These are phyloP conservation scores for Ophiocordyceps unilateralis DNA, from an alignment of 2,329 filamentous ascomycete genomes.

Conservation along the genomic window DNA sequence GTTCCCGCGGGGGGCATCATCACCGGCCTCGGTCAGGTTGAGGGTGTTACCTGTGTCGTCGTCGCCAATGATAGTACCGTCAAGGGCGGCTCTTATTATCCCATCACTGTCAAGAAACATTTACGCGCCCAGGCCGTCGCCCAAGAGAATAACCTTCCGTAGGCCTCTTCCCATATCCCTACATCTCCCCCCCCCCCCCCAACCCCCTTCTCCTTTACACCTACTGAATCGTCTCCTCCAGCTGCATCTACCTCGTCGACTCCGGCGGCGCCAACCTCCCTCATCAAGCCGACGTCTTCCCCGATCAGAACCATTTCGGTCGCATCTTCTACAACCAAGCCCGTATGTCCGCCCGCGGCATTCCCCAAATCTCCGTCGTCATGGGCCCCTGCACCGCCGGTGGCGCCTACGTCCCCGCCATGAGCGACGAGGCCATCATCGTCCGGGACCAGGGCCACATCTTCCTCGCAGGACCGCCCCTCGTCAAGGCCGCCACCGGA, in stretches of 20 bases:
- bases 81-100: constrained; percentile 94
- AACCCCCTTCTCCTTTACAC: constrained; percentile 1
- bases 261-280: constrained; percentile 90
- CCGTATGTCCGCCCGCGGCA: constrained; percentile 72
- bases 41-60: constrained; percentile 82
- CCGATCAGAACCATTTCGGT: constrained; percentile 85
- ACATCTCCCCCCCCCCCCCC: background rate
- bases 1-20: constrained; percentile 84
- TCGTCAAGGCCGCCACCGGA: constrained; percentile 91
- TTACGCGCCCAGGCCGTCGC: constrained; percentile 81
- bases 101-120: constrained; percentile 96
- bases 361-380: constrained; percentile 86
- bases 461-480: constrained; percentile 82
- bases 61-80: constrained; percentile 94
- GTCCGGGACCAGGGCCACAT: constrained; percentile 93
- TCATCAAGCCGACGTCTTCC: constrained; percentile 90
- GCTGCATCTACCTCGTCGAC: constrained; percentile 90
- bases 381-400: constrained; percentile 97
- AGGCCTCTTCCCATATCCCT: constrained; percentile 10
- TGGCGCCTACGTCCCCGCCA: constrained; percentile 87
- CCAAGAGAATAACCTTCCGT: constrained; percentile 64
- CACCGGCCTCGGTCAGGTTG: constrained; percentile 76
- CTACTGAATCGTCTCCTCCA: too few species aligned
- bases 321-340: constrained; percentile 98
- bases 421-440: constrained; percentile 96